Evolutionary conservation across 257 asterid species (phyloP).

Genomic region (Solanum lycopersicoides): DNA sequence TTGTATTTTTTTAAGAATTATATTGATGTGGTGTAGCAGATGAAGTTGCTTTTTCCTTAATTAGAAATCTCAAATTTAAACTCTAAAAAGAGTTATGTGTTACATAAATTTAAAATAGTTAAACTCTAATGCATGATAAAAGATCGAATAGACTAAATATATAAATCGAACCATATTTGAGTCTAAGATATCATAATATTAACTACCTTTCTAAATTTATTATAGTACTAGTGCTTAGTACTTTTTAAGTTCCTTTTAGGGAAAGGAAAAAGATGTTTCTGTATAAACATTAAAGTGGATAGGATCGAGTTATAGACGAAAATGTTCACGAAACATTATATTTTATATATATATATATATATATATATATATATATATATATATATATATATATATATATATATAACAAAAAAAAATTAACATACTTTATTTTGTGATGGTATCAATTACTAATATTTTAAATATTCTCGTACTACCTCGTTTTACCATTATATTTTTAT

Average conservation of each 20-base stretch:
- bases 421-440: too few relatives aligned
- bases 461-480: not conserved
- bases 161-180: too few relatives aligned
- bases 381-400: too few relatives aligned
- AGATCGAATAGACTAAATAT: too few relatives aligned
- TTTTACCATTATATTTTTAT: not conserved
- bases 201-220: not conserved
- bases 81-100: fast-evolving
- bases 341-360: too few relatives aligned
- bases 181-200: too few relatives aligned
- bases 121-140: fast-evolving
- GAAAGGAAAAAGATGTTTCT: not conserved
- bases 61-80: too few relatives aligned
- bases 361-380: too few relatives aligned
- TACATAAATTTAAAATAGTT: too few relatives aligned
- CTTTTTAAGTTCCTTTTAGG: not conserved
- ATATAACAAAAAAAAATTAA: too few relatives aligned
- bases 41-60: not conserved
- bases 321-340: not conserved
- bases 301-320: not conserved
- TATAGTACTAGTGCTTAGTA: not conserved
- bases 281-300: not conserved
- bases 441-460: not conserved
- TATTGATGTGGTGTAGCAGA: fast-evolving
- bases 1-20: not conserved